A percentile compares a stretch with the other conserved stretches of the same genome.
These are phyloP conservation scores for Verticillium zaregamsianum DNA, from an alignment of 2,329 filamentous ascomycete genomes.

Conservation along the genomic window DNA sequence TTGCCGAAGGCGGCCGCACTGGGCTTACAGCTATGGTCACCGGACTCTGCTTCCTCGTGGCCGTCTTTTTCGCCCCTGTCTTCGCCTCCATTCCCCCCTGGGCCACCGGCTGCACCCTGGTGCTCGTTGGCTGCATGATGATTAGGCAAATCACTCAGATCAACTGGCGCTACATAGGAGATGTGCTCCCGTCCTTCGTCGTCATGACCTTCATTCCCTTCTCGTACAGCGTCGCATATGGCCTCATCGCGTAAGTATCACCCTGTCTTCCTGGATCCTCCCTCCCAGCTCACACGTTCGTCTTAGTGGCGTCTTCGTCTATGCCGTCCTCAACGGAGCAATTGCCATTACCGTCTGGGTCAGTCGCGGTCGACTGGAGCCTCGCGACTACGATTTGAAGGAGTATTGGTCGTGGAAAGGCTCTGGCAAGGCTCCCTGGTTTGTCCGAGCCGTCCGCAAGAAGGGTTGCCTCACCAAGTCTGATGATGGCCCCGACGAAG, in stretches of 20 bases:
- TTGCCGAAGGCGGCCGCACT: conserved; percentile 69
- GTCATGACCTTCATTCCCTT: conserved; percentile 74
- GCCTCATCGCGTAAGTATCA: conserved; percentile 61
- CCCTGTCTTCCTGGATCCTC: rapidly evolving
- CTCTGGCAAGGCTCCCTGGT: conserved; percentile 37
- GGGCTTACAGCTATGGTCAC: conserved; percentile 67
- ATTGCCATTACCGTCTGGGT: conserved; percentile 40
- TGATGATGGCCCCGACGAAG: conserved; percentile 5
- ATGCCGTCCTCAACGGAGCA: conserved; percentile 44
- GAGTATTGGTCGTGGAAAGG: conserved; percentile 54
- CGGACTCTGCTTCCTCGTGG: conserved; percentile 66
- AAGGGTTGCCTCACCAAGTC: conserved; percentile 17
- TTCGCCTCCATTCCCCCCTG: conserved; percentile 74
- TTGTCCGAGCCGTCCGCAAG: conserved; percentile 33
- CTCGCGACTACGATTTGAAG: conserved; percentile 49
- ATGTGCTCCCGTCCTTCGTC: conserved; percentile 71
- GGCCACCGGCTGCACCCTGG: conserved; percentile 70
- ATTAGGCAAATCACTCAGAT: conserved; percentile 69
- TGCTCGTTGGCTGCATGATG: conserved; percentile 75
- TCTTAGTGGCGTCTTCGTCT: conserved; percentile 47
- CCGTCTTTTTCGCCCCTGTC: conserved; percentile 72
- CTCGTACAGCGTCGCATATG: conserved; percentile 74
- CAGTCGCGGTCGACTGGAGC: conserved; percentile 39
- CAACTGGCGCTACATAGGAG: conserved; percentile 74
- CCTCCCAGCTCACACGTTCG: neutral